These are phyloP conservation scores for Cynanchum wilfordii DNA, from an alignment of 257 asterid genomes.

Conservation along the genomic window DNA sequence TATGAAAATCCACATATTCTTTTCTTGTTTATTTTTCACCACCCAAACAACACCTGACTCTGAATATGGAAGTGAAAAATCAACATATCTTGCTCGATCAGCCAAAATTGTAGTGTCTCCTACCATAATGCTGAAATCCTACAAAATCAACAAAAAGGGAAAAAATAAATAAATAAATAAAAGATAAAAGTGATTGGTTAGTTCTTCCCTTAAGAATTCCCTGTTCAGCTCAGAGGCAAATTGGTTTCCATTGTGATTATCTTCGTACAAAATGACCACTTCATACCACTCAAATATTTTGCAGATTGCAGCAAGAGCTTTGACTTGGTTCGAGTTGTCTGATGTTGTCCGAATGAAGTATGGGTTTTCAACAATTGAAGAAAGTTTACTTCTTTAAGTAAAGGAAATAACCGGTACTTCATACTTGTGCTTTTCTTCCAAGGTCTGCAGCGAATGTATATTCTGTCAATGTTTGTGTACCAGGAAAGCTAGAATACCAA, in stretches of 20 bases:
- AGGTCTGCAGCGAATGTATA: constrained; percentile 40
- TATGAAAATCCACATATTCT: constrained; percentile 49
- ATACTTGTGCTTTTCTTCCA: constrained; percentile 35
- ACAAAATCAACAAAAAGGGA: constrained; percentile 2
- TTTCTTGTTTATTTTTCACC: constrained; percentile 33
- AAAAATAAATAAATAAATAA: too few relatives aligned
- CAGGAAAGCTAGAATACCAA: constrained; percentile 52
- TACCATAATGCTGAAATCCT: constrained; percentile 49
- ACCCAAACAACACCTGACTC: constrained; percentile 54
- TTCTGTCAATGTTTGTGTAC: constrained; percentile 29
- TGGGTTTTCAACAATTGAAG: constrained; percentile 19
- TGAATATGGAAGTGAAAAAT: constrained; percentile 50
- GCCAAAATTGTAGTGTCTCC: constrained; percentile 57
- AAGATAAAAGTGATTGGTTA: not conserved
- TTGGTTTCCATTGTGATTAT: constrained; percentile 21
- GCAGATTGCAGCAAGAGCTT: constrained; percentile 29
- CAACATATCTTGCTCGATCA: constrained; percentile 36
- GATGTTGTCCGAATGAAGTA: constrained; percentile 32
- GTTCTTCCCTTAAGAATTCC: constrained; percentile 22
- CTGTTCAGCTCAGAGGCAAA: constrained; percentile 25
- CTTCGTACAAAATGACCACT: constrained; percentile 30
- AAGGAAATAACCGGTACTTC: constrained; percentile 41
- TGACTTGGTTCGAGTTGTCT: constrained; percentile 28
- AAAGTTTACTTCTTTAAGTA: constrained; percentile 32
- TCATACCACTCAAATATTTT: constrained; percentile 28